phyloP scores from a whole-genome alignment of 75 land plant species.

The Gnetum montanum region DNA sequence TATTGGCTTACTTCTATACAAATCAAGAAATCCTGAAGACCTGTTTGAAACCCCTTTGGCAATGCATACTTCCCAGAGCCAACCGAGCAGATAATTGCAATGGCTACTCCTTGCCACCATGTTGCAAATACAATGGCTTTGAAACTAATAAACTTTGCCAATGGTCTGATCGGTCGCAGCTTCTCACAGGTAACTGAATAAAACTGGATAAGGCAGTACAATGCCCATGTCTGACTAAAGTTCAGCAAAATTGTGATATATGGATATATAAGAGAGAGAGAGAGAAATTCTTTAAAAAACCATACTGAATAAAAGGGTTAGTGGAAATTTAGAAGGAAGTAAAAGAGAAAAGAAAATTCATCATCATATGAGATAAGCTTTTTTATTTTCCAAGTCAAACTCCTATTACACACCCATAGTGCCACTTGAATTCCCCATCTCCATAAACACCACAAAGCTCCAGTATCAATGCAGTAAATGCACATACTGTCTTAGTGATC shows the following conservation, averaged over 20 bases:
- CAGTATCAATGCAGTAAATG: constrained; percentile 69
- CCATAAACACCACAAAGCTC: constrained; percentile 64
- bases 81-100: constrained; percentile 48
- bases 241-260: constrained; percentile 75
- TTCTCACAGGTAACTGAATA: constrained; percentile 62
- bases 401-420: constrained; percentile 79
- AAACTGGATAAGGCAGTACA: constrained; percentile 81
- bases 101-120: constrained; percentile 97
- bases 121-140: constrained; percentile 97
- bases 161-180: constrained; percentile 57
- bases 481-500: constrained; percentile 73
- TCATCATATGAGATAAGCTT: background rate
- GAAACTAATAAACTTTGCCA: constrained; percentile 88
- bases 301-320: background rate
- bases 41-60: constrained; percentile 49
- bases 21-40: constrained; percentile 83
- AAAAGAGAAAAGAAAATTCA: background rate
- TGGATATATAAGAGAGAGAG: constrained; percentile 75
- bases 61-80: constrained; percentile 13
- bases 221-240: constrained; percentile 97
- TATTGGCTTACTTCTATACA: constrained; percentile 73
- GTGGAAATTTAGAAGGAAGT: too few relatives aligned
- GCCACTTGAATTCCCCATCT: constrained; percentile 83
- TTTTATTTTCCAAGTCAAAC: too few relatives aligned
- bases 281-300: too few relatives aligned